These are phyloP conservation scores for Priceomyces castillae DNA, from an alignment of 805 yeast genomes.

Conservation along the genomic window DNA sequence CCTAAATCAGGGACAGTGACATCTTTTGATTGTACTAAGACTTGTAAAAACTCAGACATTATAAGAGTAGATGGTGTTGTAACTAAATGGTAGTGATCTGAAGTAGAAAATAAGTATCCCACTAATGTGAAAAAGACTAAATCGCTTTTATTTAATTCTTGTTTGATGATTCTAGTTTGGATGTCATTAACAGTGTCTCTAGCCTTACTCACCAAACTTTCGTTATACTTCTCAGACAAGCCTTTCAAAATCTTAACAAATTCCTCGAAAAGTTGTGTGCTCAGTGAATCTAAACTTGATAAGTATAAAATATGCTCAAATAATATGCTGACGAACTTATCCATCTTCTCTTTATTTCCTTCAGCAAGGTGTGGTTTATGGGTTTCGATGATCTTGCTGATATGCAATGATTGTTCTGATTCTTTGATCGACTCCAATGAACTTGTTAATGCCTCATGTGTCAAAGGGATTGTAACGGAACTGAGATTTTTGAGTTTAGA, in stretches of 20 bases:
- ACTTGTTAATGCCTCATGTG: slow-evolving; percentile 29
- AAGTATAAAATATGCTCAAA: slow-evolving; percentile 59
- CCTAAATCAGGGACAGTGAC: slow-evolving; percentile 41
- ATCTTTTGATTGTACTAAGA: slow-evolving; percentile 29
- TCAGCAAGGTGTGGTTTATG: slow-evolving; percentile 76
- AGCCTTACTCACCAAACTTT: slow-evolving; percentile 57
- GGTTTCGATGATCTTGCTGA: slow-evolving; percentile 54
- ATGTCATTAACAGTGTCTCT: slow-evolving; percentile 55
- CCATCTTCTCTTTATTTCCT: slow-evolving; percentile 78
- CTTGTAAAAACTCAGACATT: slow-evolving; percentile 60
- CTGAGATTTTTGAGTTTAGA: slow-evolving; percentile 2
- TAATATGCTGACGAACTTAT: slow-evolving; percentile 58
- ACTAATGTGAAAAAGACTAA: slow-evolving; percentile 65
- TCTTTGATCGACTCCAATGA: slow-evolving; percentile 33
- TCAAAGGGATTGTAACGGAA: slow-evolving; percentile 24
- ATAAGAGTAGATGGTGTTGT: slow-evolving; percentile 79
- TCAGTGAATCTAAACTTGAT: slow-evolving; percentile 32
- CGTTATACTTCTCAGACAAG: slow-evolving; percentile 64
- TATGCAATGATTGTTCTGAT: slow-evolving; percentile 43
- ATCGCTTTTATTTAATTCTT: slow-evolving; percentile 37
- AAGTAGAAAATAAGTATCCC: slow-evolving; percentile 84
- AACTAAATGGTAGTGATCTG: slow-evolving; percentile 91
- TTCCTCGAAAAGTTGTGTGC: slow-evolving; percentile 35
- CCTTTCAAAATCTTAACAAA: slow-evolving; percentile 49
- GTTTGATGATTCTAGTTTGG: slow-evolving; percentile 47